phyloP scores from a whole-genome alignment of 225 moss, liverwort and hornwort species.

The Pseudoscleropodium purum region DNA sequence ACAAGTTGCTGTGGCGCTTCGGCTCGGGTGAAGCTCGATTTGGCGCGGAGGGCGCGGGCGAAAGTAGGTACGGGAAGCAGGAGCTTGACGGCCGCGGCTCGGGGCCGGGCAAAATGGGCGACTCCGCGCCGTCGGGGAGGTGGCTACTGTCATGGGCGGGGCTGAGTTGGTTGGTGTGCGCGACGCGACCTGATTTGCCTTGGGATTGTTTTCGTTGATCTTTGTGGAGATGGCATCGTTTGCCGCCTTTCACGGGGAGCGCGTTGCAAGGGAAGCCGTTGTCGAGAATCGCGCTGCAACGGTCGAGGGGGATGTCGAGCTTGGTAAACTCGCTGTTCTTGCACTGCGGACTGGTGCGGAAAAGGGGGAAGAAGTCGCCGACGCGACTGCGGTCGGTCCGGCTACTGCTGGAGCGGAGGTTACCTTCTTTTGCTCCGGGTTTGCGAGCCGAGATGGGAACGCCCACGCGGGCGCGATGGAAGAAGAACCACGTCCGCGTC shows the following conservation, averaged over 20 bases:
- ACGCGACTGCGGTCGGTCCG: background rate
- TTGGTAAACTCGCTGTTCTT: constrained; percentile 41
- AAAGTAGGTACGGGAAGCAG: constrained; percentile 11
- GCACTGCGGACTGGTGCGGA: constrained; percentile 1
- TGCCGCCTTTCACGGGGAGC: constrained; percentile 27
- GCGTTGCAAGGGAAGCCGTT: constrained; percentile 26
- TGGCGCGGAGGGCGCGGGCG: background rate
- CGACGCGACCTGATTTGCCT: constrained; percentile 18
- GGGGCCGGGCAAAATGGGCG: background rate
- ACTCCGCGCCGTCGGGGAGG: background rate
- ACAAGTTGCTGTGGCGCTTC: constrained; percentile 37
- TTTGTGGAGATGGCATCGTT: constrained; percentile 31
- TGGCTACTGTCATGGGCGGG: background rate
- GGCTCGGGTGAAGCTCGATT: constrained; percentile 1
- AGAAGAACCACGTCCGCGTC: constrained; percentile 23
- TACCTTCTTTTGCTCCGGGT: constrained; percentile 13
- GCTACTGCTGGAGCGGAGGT: background rate
- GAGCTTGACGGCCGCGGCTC: background rate
- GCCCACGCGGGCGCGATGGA: constrained; percentile 31
- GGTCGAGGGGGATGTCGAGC: constrained; percentile 51
- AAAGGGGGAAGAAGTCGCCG: constrained; percentile 14
- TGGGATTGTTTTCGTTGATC: background rate
- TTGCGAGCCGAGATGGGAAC: constrained; percentile 42
- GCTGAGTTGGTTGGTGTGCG: constrained; percentile 15
- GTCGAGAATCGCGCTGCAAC: constrained; percentile 22